Evolutionary conservation across 2,329 filamentous ascomycete species (phyloP).

Genomic region (Fusarium sp.): DNA sequence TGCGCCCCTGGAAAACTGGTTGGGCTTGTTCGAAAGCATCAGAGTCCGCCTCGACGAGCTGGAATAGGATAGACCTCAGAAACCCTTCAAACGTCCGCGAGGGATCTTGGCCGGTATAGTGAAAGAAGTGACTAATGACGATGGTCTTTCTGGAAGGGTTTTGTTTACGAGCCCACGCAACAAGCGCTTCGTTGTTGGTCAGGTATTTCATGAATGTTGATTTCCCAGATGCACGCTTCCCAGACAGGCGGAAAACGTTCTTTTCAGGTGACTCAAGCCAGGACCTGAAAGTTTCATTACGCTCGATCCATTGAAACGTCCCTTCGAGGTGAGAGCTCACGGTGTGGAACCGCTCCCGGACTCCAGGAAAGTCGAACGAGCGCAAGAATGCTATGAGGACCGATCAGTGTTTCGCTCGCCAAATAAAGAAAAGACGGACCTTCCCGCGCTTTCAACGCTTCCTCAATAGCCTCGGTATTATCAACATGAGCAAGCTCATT

Average conservation of each 20-base stretch:
- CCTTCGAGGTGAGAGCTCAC: background rate
- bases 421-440: background rate
- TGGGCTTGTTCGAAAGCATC: background rate
- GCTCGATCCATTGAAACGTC: background rate
- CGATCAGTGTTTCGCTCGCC: background rate
- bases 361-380: background rate
- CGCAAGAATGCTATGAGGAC: background rate
- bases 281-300: background rate
- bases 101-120: background rate
- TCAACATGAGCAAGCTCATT: background rate
- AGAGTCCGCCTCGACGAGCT: background rate
- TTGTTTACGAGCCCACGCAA: no score
- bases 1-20: background rate
- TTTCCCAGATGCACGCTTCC: background rate
- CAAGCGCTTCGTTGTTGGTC: background rate
- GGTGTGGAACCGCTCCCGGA: background rate
- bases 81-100: background rate
- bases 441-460: background rate
- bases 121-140: background rate
- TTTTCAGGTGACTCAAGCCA: background rate
- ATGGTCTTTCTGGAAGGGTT: background rate
- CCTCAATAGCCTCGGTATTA: background rate
- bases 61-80: background rate
- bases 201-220: slow-evolving; percentile 1
- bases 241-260: background rate